Evolutionary conservation across 345 rosid genomes (phyloP).

Genomic region (Camelina hispida): DNA sequence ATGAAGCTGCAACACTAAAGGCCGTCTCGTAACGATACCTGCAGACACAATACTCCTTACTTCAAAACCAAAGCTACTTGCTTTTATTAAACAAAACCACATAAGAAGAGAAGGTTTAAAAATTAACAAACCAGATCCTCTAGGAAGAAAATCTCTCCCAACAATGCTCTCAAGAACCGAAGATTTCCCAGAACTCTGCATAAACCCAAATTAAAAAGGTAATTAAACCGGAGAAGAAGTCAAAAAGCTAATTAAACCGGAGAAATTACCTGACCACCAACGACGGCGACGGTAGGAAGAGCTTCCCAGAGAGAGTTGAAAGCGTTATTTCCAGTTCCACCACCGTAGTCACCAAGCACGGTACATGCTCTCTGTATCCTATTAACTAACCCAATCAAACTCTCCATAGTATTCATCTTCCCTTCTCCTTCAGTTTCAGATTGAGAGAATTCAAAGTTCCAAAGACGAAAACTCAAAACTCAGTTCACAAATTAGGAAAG

Average conservation of each 20-base stretch:
- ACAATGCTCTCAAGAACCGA: constrained; percentile 98
- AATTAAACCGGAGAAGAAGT: constrained; percentile 30
- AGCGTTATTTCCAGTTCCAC: constrained; percentile 59
- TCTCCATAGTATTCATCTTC: constrained; percentile 92
- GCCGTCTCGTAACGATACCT: constrained; percentile 95
- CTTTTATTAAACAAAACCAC: background rate
- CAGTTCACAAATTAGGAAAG: constrained; percentile 1
- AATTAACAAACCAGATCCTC: constrained; percentile 82
- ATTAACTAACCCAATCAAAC: constrained; percentile 86
- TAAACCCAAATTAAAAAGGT: too few relatives aligned
- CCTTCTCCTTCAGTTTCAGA: constrained; percentile 27
- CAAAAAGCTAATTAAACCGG: background rate
- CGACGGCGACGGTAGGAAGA: constrained; percentile 87
- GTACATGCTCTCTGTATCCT: constrained; percentile 96
- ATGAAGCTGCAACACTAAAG: constrained; percentile 89
- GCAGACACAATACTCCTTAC: background rate
- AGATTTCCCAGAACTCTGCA: constrained; percentile 96
- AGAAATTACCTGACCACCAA: constrained; percentile 80
- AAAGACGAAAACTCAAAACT: constrained; percentile 4
- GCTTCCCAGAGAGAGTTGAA: constrained; percentile 97
- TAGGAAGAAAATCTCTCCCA: constrained; percentile 93
- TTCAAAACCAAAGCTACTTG: constrained; percentile 20
- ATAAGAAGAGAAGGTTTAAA: background rate
- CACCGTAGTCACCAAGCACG: constrained; percentile 91
- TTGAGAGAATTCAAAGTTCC: constrained; percentile 10